Evolutionary conservation across 768 basidiomycete genomes (phyloP), one percentile per base, ranked within the genome.

Genomic region (Leccinum truebloodii): DNA sequence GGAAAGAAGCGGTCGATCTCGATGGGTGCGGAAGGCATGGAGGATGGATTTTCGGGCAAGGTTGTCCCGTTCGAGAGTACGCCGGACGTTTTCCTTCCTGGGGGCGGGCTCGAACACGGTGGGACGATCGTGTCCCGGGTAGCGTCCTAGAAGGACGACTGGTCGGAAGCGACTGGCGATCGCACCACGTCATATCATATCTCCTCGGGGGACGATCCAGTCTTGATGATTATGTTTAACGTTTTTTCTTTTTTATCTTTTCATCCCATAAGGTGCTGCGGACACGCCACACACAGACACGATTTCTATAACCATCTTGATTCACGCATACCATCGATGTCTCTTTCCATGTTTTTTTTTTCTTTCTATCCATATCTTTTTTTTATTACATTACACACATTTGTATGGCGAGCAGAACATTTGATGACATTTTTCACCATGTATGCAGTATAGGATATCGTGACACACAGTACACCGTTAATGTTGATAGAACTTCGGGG

Each of bases 71-170:
- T 76, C 16, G 75, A 78, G 63, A 65, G 60, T 18, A 77, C 77
- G 4, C 75, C 77, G 1, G 65, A 63, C 24, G 63, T 66, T 39
- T 76, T 76, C 59, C 55, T 69, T 22, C 41, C 59, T 13, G 69
- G 70, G 9, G 67, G 74, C 2, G 67, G 66, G 18, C 63, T 77
- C 39, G 72, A 73, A 12, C 54, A 66, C 20, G 75, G 76, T 10
- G 75, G 75, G 48, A 76, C 75, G 12, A 56, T 75, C n/a, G 73
- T 77, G 37, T 76, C 76, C 30, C 73, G 74, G 24, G 71, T 75
- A 34, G 74, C 64, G n/a, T 66, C 65, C 18, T 75, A 68, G 49
- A 39, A n/a, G 18, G 49, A 50, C 50, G 8, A 46, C 18, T n/a
- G 41, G 32, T 16, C 39, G n/a, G 9, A 24, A 6, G 32, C 13